Conservation (phyloP, 2,329 filamentous ascomycete genomes). For the Erysiphe pulchra region DNA sequence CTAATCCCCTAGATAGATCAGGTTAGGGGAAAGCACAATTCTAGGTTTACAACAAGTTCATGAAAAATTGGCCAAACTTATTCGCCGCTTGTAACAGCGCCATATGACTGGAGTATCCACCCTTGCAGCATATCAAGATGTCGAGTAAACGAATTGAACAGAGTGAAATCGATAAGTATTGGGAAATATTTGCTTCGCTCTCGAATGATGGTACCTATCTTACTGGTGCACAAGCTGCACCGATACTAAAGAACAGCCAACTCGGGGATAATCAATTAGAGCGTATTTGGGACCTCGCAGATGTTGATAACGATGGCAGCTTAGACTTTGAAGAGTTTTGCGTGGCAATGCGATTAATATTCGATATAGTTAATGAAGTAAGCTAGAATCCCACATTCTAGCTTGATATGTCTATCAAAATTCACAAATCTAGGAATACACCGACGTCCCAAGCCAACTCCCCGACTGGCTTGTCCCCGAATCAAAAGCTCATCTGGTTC, state of each 20-base stretch:
- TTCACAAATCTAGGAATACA: slow-evolving; percentile 39
- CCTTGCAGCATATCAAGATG: slow-evolving; percentile 7
- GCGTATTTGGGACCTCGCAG: slow-evolving; percentile 86
- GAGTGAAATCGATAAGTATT: slow-evolving; percentile 53
- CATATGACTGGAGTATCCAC: too few relatives aligned
- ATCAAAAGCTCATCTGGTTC: slow-evolving; percentile 74
- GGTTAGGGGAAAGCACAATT: too few relatives aligned
- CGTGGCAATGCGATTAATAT: slow-evolving; percentile 93
- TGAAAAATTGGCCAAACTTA: too few relatives aligned
- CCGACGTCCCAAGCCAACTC: slow-evolving; percentile 60
- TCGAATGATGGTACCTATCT: slow-evolving; percentile 36
- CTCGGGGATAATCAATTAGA: slow-evolving; percentile 69
- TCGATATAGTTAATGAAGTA: slow-evolving; percentile 89
- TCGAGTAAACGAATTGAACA: slow-evolving; percentile 34
- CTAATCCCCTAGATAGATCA: too few relatives aligned
- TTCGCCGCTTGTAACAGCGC: too few relatives aligned
- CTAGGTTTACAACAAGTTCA: too few relatives aligned
- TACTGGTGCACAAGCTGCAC: slow-evolving; percentile 42
- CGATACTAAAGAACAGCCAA: slow-evolving; percentile 47
- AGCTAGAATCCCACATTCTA: slow-evolving; percentile 11
- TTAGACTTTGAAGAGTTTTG: slow-evolving; percentile 99
- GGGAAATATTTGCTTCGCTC: slow-evolving; percentile 53
- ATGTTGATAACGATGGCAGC: slow-evolving; percentile 92
- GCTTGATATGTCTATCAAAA: not conserved
- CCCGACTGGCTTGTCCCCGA: slow-evolving; percentile 96